Evolutionary conservation across 805 yeast species (phyloP), one percentile per base, ranked within the genome.

Genomic region (Scheffersomyces ergatensis): DNA sequence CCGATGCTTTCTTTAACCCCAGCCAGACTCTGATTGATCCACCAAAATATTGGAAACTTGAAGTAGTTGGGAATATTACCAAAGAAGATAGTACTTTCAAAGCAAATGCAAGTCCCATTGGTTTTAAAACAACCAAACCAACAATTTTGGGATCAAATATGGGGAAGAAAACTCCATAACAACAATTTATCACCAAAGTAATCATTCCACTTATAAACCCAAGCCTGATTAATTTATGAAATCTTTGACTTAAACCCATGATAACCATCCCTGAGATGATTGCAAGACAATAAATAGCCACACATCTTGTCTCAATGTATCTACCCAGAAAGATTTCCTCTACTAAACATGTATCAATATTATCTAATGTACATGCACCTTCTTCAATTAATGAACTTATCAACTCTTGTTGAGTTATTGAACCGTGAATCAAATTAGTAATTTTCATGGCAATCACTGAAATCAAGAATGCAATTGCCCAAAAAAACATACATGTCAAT

Each of bases 21-120:
- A 40, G 40, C 32, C 60, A 43, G 2, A 48, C 41, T 6, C 40
- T 47, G 2, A 40, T 32, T n/a, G 47, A 36, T 8, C 54, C 58
- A n/a, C 41, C 40, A 32, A 54, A 50, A 39, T 50, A 58, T 15
- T 43, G 45, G 35, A 16, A 50, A 34, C 46, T 53, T 5, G 69
- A 48, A 3, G 68, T 58, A 14, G 48, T 46, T 1, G 70, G 70
- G 43, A 54, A 63, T 2, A 63, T 43, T 8, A 63, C 20, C 2
- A 50, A 27, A 2, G 58, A 21, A 2, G 40, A 38, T 2, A 55
- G 29, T 8, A 59, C 42, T 23, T 51, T 53, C 27, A 58, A 30
- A 12, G 57, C 58, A 25, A 53, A 47, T 2, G 60, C 47, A 4
- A 62, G 14, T 4, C 57, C 63, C 42, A 58, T 50, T 1, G 65